Evolutionary conservation across 2,329 filamentous ascomycete species (phyloP).

Genomic region (Fusarium sp.): DNA sequence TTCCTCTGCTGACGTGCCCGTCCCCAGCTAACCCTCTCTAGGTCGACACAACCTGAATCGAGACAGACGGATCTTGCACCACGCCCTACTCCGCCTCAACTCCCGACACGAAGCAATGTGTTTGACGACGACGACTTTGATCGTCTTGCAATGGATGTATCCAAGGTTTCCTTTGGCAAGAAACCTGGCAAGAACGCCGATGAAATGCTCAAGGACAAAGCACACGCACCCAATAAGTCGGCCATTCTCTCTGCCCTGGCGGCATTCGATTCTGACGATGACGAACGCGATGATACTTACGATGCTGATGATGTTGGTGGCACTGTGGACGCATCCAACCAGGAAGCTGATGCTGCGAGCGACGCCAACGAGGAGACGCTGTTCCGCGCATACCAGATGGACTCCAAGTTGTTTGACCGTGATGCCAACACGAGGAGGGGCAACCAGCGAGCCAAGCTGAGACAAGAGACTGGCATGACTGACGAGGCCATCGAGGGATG

Average conservation of each 20-base stretch:
- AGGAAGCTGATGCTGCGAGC: conserved; percentile 58
- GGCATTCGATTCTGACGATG: conserved; percentile 91
- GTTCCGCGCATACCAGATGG: conserved; percentile 74
- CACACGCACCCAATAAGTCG: conserved; percentile 76
- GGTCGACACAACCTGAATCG: conserved; percentile 43
- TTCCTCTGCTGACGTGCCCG: not conserved
- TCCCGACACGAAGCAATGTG: conserved; percentile 72
- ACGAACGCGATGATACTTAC: conserved; percentile 97
- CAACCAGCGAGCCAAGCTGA: conserved; percentile 69
- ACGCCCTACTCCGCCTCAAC: conserved; percentile 64
- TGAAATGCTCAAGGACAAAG: conserved; percentile 71
- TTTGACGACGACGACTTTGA: conserved; percentile 86
- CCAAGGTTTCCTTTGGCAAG: conserved; percentile 82
- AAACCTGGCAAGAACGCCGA: conserved; percentile 73
- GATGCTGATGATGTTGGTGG: conserved; percentile 92
- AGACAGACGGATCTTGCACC: conserved; percentile 59
- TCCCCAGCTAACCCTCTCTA: conserved; percentile 37
- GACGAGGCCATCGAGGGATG: conserved; percentile 96
- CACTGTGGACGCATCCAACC: conserved; percentile 76
- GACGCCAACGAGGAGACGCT: conserved; percentile 74
- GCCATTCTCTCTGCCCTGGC: conserved; percentile 89
- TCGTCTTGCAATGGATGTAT: conserved; percentile 70
- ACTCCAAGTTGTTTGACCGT: conserved; percentile 73
- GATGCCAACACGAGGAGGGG: conserved; percentile 75
- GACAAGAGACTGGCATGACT: conserved; percentile 83